phyloP scores from a whole-genome alignment of 306 rosid genomes.

The Vigna radiata region DNA sequence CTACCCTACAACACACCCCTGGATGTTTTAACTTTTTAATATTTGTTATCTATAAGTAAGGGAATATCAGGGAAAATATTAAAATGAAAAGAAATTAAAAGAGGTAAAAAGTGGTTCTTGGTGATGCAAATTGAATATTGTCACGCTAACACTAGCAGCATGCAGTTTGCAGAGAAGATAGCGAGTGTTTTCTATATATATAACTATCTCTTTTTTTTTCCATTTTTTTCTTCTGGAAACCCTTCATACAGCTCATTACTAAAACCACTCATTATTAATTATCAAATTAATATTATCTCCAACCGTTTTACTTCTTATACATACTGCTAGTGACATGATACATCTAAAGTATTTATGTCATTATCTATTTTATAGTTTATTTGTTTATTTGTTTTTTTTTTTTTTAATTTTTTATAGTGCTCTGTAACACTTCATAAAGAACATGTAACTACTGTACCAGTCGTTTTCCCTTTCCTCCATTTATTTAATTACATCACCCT shows the following conservation, averaged over 20 bases:
- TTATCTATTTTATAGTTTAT: conserved; percentile 45
- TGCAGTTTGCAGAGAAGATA: conserved; percentile 79
- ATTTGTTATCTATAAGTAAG: conserved; percentile 46
- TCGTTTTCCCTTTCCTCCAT: too few species aligned
- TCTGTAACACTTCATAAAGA: too few species aligned
- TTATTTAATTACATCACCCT: too few species aligned
- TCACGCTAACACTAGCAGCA: conserved; percentile 84
- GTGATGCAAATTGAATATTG: conserved; percentile 85
- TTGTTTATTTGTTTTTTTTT: too few species aligned
- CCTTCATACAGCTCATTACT: conserved; percentile 56
- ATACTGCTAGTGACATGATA: conserved; percentile 48
- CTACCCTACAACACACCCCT: too few species aligned
- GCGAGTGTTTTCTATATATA: too few species aligned
- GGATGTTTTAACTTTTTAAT: conserved; percentile 14
- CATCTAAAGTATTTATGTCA: conserved; percentile 57
- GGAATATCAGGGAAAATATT: conserved; percentile 49
- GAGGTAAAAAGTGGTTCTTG: conserved; percentile 69
- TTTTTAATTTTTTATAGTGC: too few species aligned
- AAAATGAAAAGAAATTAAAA: conserved; percentile 45
- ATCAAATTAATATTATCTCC: conserved; percentile 44
- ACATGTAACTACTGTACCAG: too few species aligned
- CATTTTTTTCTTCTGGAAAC: conserved; percentile 54
- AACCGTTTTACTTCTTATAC: conserved; percentile 46
- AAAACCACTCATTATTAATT: conserved; percentile 55
- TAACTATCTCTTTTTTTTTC: conserved; percentile 30